phyloP scores from a whole-genome alignment of 1,284 basidiomycete genomes.

The Leucoagaricus sp. region DNA sequence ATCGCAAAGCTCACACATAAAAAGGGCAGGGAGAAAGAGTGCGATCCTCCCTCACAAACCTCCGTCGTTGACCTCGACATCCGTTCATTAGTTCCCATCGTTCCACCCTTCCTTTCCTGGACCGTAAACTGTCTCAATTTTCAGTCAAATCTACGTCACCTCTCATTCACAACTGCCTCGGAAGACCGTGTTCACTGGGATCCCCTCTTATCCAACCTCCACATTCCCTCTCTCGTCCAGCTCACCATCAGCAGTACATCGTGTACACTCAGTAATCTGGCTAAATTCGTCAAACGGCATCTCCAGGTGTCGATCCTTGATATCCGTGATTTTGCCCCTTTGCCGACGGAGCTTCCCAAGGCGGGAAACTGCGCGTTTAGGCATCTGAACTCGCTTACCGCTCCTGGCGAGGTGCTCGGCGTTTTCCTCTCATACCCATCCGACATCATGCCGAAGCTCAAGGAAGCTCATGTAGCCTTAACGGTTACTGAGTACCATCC shows the following conservation, averaged over 20 bases:
- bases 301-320: slow-evolving; percentile 12
- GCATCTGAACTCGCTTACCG: slow-evolving; percentile 6
- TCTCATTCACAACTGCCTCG: slow-evolving; percentile 11
- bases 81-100: slow-evolving; percentile 6
- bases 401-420: slow-evolving; percentile 9
- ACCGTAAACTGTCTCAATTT: slow-evolving; percentile 11
- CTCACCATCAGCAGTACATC: slow-evolving; percentile 10
- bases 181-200: slow-evolving; percentile 9
- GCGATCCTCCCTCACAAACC: neutral
- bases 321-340: slow-evolving; percentile 12
- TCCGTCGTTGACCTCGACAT: slow-evolving; percentile 14
- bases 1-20: slow-evolving; percentile 1
- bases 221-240: slow-evolving; percentile 8
- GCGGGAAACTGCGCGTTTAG: slow-evolving; percentile 7
- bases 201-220: slow-evolving; percentile 13
- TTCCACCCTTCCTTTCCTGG: slow-evolving; percentile 14
- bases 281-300: slow-evolving; percentile 14
- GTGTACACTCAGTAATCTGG: slow-evolving; percentile 11
- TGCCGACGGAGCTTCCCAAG: slow-evolving; percentile 13
- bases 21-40: neutral
- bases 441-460: slow-evolving; percentile 5
- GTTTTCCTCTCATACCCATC: slow-evolving; percentile 8
- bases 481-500: slow-evolving; percentile 1
- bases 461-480: slow-evolving; percentile 7
- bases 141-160: slow-evolving; percentile 5